Evolutionary conservation across 2,329 filamentous ascomycete genomes (phyloP), one percentile per base, ranked within the genome.

Genomic region (Basipetospora chlamydospora): DNA sequence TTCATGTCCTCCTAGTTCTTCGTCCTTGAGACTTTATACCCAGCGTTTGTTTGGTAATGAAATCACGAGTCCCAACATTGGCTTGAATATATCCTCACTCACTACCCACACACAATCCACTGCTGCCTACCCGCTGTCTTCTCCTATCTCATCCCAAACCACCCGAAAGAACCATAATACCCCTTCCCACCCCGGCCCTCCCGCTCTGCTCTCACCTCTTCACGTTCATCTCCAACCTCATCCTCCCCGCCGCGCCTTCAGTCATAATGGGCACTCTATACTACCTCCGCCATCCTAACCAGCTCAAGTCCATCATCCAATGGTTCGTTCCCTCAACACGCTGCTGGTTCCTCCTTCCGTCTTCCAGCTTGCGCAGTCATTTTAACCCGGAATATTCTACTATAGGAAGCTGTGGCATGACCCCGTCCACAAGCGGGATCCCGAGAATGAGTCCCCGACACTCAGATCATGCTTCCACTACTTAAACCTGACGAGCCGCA

Each of bases 371-470:
- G 22, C 25, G 23, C n/a, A 21, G 36, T 15, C 20, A 32, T 44
- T 39, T 33, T 31, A 11, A 28, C 23, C 8, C 11, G 11, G n/a
- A n/a, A n/a, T n/a, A n/a, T 18, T 5, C 5, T 22, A 26, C 20
- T 42, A 33, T 52, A 94, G 86, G 86, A 94, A 93, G 64, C 64
- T 93, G 48, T 96, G 87, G 86, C 90, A 96, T 63, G 85, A 93
- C 44, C 80, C 90, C 10, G 85, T 94, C 15, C 85, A 96, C 64
- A 73, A 70, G 53, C 83, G 88, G 53, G 72, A 94, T 51, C 68
- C 73, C 44, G 65, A 67, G 42, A 82, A 82, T 46, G 90, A 96
- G 59, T 67, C 76, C 20, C 63, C 68, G 37, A 79, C 79, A 12
- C 70, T 92, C 42, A 73, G 74, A 56, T 68, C 76, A 66, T 96